phyloP scores from a whole-genome alignment of 164 flowering plant species.

The Dillenia suffruticosa region DNA sequence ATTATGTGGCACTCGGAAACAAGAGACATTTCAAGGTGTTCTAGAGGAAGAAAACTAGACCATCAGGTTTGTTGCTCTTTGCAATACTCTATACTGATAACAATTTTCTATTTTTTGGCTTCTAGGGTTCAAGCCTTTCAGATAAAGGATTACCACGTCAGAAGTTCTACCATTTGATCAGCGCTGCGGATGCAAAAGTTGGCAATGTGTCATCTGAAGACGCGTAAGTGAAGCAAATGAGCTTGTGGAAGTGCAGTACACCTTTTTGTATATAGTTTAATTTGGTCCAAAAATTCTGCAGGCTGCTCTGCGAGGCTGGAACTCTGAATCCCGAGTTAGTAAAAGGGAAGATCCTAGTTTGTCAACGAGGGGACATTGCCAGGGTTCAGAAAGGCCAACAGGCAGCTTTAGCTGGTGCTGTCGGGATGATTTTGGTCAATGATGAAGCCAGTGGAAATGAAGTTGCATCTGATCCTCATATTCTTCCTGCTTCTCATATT shows the following conservation, averaged over 20 bases:
- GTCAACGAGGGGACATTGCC: constrained; percentile 42
- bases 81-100: neutral
- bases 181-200: constrained; percentile 23
- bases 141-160: constrained; percentile 18
- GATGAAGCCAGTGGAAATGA: constrained; percentile 12
- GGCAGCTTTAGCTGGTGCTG: constrained; percentile 49
- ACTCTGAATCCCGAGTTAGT: constrained; percentile 43
- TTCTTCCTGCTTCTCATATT: constrained; percentile 38
- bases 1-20: constrained; percentile 40
- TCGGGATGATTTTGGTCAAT: constrained; percentile 55
- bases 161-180: constrained; percentile 41
- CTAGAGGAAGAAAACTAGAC: too few relatives aligned
- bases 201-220: constrained; percentile 25
- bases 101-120: neutral
- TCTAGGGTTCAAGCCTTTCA: constrained; percentile 55
- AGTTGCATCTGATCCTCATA: constrained; percentile 28
- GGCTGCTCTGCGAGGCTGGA: constrained; percentile 43
- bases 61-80: neutral
- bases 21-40: constrained; percentile 21
- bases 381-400: constrained; percentile 52
- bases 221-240: constrained; percentile 32
- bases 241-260: neutral
- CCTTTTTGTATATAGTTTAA: neutral
- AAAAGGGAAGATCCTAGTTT: constrained; percentile 55
- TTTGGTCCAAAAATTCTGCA: constrained; percentile 19